Evolutionary conservation across 192 early-diverging fungal species (phyloP).

Genomic region (Phycomyces nitens): DNA sequence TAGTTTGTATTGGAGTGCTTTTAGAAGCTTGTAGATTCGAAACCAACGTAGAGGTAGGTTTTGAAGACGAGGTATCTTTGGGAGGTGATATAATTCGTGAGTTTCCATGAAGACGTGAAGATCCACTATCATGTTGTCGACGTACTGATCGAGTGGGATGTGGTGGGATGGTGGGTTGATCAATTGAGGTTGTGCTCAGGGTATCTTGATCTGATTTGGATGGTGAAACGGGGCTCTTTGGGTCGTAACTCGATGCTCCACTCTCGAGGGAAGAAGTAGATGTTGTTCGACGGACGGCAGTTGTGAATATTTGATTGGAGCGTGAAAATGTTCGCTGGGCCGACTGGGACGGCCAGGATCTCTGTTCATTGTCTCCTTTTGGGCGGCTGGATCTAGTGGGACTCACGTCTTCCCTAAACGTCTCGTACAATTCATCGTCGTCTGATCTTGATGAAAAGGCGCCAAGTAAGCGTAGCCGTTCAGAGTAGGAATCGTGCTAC

Average conservation of each 20-base stretch:
- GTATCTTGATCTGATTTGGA: not conserved
- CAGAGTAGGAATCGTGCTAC: conserved; percentile 32
- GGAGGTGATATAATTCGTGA: not conserved
- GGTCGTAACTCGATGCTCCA: not conserved
- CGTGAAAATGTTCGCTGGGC: not conserved
- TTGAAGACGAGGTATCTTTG: conserved; percentile 3
- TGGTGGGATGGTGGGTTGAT: not conserved
- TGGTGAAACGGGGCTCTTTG: not conserved
- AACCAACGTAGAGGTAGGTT: not conserved
- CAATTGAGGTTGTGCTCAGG: not conserved
- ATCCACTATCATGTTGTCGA: not conserved
- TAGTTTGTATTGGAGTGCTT: conserved; percentile 10
- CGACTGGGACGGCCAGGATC: not conserved
- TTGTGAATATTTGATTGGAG: not conserved
- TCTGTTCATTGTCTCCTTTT: not conserved
- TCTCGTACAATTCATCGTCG: conserved; percentile 3
- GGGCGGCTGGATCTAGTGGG: not conserved
- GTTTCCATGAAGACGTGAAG: not conserved
- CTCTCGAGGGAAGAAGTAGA: conserved; percentile 2
- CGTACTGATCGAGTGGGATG: not conserved
- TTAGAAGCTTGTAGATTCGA: conserved; percentile 9
- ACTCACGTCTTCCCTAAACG: not conserved
- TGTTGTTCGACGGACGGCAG: not conserved
- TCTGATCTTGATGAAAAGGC: conserved; percentile 15
- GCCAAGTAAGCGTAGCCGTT: conserved; percentile 20